Percentiles rank a stretch among this genome's conserved stretches.
These are phyloP conservation scores for Tetraselmis striata DNA, from an alignment of 139 green algal species.

Conservation along the genomic window DNA sequence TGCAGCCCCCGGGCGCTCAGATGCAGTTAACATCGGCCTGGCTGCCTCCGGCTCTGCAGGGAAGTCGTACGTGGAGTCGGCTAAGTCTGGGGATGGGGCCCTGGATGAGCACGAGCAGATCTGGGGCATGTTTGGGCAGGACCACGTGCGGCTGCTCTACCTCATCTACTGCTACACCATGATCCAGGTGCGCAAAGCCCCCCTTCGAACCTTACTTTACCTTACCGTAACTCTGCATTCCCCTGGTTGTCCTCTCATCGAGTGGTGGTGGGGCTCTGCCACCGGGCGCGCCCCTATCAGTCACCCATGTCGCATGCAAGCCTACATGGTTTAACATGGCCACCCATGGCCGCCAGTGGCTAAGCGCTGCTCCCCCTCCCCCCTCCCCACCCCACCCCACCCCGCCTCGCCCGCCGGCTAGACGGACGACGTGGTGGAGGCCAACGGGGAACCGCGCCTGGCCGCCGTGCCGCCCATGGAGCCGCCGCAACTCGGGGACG, in stretches of 20 bases:
- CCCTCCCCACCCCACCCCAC: too few species aligned
- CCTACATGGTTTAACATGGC: too few species aligned
- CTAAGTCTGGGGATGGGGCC: too few species aligned
- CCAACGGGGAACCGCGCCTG: not conserved
- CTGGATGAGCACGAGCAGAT: not conserved
- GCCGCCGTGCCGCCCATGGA: not conserved
- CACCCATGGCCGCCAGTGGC: too few species aligned
- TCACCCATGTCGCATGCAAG: too few species aligned
- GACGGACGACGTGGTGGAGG: slow-evolving; percentile 16
- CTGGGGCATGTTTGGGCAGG: not conserved
- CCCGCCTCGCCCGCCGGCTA: too few species aligned
- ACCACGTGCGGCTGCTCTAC: slow-evolving; percentile 23
- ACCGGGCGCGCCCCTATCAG: too few species aligned
- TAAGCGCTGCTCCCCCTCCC: too few species aligned
- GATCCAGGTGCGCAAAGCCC: not conserved
- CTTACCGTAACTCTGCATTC: not conserved
- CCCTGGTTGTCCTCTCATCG: too few species aligned
- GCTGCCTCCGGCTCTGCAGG: not conserved
- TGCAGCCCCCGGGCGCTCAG: too few species aligned
- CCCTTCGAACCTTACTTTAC: too few species aligned
- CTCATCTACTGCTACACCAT: slow-evolving; percentile 18
- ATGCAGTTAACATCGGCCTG: not conserved
- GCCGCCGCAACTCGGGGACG: not conserved
- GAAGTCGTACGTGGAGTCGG: not conserved
- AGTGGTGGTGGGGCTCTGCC: too few species aligned